Evolutionary conservation across 73 alveolate species (phyloP), one percentile per base, ranked within the genome.

Genomic region (Paramecium biaurelia): DNA sequence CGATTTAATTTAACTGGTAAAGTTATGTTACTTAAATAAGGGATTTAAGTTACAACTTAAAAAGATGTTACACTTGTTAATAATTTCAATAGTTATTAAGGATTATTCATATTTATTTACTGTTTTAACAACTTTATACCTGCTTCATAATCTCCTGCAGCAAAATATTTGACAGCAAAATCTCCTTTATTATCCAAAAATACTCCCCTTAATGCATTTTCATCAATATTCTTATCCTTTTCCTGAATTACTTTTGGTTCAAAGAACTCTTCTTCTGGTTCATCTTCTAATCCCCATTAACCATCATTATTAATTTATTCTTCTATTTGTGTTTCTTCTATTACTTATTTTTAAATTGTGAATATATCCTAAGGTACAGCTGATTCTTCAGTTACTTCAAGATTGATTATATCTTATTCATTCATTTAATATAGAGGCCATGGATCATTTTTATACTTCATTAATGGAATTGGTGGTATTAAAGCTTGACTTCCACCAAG

Each of bases 271-370:
- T 72, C 86, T 15, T 72, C 86, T 21, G 32, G 35, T 72, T 72
- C 86, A 72, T 72, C 72, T 1, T 79, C 72, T 37, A 79, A 10
- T 47, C 72, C 90, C 90, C 90, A 79, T 79, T 74, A 21, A 11
- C 45, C 87, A 11, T 74, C 87, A 74, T 74, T 41, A 74, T 74
- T 41, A 74, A 74, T 74, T 74, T 74, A 74, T n/a, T 45, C 90
- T 20, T 79, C 90, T n/a, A 43, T 21, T 53, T 53, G 68, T 7
- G 67, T 7, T 79, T 79, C 70, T 79, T 79, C 90, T 23, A 79
- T n/a, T 23, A 42, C 74, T 41, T 43, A 43, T 74, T 37, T 37
- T 74, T 74, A 37, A 4, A 74, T 23, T 2, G 45, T 32, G 20
- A 74, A 37, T 12, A 74, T 74, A 34, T 74, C 87, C 15, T 74